Evolutionary conservation across 257 asterid species (phyloP).

Genomic region (Vinca minor): DNA sequence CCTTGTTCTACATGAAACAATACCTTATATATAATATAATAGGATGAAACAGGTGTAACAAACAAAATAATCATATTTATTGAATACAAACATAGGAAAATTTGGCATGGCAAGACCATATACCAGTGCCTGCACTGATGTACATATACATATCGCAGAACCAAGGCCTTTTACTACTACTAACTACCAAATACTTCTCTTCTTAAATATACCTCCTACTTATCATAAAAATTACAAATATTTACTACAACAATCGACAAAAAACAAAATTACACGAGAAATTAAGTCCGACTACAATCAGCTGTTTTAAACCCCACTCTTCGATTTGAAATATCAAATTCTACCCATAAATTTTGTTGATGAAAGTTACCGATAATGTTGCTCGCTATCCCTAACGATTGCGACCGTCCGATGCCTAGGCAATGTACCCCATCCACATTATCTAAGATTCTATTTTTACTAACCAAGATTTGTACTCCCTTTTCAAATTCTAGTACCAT

Average conservation of each 20-base stretch:
- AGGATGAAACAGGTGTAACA: too few relatives aligned
- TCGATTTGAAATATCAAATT: slow-evolving; percentile 46
- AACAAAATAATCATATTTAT: background rate
- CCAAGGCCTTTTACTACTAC: background rate
- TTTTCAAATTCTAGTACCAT: slow-evolving; percentile 48
- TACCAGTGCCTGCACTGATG: background rate
- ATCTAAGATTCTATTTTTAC: slow-evolving; percentile 41
- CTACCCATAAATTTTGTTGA: slow-evolving; percentile 89
- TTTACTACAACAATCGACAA: slow-evolving; percentile 4
- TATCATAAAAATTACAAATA: too few relatives aligned
- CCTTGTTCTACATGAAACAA: too few relatives aligned
- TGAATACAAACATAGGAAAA: slow-evolving; percentile 5
- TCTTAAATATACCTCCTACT: background rate
- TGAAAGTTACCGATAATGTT: slow-evolving; percentile 79
- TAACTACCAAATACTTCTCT: too few relatives aligned
- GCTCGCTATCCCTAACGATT: slow-evolving; percentile 56
- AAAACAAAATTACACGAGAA: slow-evolving; percentile 12
- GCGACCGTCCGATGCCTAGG: slow-evolving; percentile 62
- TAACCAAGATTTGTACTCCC: slow-evolving; percentile 44
- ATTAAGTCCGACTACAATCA: slow-evolving; percentile 43
- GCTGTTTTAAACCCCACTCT: slow-evolving; percentile 65
- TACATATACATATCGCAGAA: background rate
- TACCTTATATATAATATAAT: too few relatives aligned
- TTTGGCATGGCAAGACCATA: slow-evolving; percentile 7
- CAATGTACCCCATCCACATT: slow-evolving; percentile 61